Evolutionary conservation across 164 flowering plant species (phyloP).

Genomic region (Warburgia ugandensis): DNA sequence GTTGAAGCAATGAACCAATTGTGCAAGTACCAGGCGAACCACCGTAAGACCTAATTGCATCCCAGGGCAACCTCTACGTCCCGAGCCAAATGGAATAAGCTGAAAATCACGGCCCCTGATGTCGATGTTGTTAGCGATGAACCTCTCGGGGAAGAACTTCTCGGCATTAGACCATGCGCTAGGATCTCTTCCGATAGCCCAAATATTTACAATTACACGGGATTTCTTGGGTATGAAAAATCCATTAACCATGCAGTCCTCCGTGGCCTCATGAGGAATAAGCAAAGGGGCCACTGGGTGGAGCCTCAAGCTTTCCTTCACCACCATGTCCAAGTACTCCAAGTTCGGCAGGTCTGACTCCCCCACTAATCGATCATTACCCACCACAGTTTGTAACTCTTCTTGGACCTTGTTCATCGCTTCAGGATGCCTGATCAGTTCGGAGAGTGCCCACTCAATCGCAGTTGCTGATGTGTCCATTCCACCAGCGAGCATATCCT

Average conservation of each 20-base stretch:
- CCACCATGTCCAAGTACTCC: slow-evolving; percentile 25
- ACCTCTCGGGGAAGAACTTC: slow-evolving; percentile 23
- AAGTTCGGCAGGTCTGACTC: slow-evolving; percentile 18
- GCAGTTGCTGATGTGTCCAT: slow-evolving; percentile 10
- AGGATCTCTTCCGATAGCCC: slow-evolving; percentile 28
- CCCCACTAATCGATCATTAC: slow-evolving; percentile 16
- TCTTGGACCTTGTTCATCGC: slow-evolving; percentile 15
- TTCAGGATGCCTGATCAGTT: slow-evolving; percentile 10
- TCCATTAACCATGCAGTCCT: slow-evolving; percentile 15
- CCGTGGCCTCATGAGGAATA: slow-evolving; percentile 23
- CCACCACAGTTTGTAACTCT: slow-evolving; percentile 12
- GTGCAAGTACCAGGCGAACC: slow-evolving; percentile 12
- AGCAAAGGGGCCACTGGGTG: slow-evolving; percentile 29
- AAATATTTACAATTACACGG: slow-evolving; percentile 21
- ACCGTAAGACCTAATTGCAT: slow-evolving; percentile 13
- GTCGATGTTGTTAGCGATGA: slow-evolving; percentile 6
- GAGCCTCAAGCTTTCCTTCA: slow-evolving; percentile 27
- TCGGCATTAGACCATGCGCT: slow-evolving; percentile 18
- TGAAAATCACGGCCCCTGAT: slow-evolving; percentile 12
- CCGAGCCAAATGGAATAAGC: slow-evolving; percentile 19
- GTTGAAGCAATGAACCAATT: slow-evolving; percentile 20
- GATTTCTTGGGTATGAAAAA: slow-evolving; percentile 21
- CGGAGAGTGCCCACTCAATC: slow-evolving; percentile 14
- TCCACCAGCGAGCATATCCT: slow-evolving; percentile 12
- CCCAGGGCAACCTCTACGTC: slow-evolving; percentile 20